Conservation (phyloP, 2,329 filamentous ascomycete species). For the Botryosphaeria dothidea region DNA sequence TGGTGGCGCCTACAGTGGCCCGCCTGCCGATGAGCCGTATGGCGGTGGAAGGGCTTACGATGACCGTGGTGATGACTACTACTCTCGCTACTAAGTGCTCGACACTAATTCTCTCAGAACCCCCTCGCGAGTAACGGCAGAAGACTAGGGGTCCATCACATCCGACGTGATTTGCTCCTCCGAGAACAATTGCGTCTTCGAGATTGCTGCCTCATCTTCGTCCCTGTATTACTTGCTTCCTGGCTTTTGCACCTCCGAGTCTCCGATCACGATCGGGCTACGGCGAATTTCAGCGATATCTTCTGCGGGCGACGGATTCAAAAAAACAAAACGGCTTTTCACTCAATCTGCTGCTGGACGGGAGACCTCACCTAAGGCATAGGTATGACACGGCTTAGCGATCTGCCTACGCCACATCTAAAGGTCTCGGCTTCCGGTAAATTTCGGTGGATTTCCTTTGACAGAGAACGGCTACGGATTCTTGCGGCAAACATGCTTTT, state of each 20-base stretch:
- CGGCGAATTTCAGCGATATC: constrained; percentile 18
- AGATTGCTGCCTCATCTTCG: constrained; percentile 20
- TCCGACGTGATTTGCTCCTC: constrained; percentile 7
- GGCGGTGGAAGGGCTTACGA: constrained; percentile 42
- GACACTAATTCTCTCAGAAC: constrained; percentile 30
- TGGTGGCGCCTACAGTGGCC: constrained; percentile 33
- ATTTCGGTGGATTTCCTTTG: constrained; percentile 42
- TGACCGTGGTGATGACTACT: constrained; percentile 45
- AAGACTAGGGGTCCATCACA: constrained; percentile 11
- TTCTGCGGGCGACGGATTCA: constrained; percentile 16
- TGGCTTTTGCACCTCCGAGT: constrained; percentile 14
- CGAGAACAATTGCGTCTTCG: constrained; percentile 1
- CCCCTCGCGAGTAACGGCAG: constrained; percentile 26
- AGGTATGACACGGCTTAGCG: constrained; percentile 17
- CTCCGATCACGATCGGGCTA: constrained; percentile 10
- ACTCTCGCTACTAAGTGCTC: constrained; percentile 42
- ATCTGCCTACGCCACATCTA: constrained; percentile 16
- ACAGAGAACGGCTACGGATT: constrained; percentile 19
- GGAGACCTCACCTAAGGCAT: constrained; percentile 16
- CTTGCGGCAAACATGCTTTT: constrained; percentile 20
- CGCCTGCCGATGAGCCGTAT: constrained; percentile 37
- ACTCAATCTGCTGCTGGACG: constrained; percentile 16
- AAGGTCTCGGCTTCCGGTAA: constrained; percentile 19
- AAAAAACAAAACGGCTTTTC: constrained; percentile 15
- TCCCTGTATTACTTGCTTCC: constrained; percentile 20